A percentile compares a stretch with the other conserved stretches of the same genome.
Conservation (phyloP, 768 basidiomycete species). For the Tylopilus intermedius region DNA sequence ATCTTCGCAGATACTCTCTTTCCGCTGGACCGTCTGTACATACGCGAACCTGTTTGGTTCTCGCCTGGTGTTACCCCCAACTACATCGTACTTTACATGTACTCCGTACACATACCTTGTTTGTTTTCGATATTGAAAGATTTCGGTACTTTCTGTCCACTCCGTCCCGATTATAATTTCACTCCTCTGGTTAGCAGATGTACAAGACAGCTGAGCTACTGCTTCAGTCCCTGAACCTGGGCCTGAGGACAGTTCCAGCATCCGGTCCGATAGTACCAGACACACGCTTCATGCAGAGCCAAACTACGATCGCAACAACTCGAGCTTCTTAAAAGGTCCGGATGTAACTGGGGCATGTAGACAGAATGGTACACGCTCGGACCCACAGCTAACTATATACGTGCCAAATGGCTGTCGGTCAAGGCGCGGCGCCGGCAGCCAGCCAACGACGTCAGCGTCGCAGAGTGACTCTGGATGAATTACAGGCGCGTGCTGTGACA, state of each 20-base stretch:
- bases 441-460: too few relatives aligned
- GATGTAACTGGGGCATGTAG: background rate
- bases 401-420: too few relatives aligned
- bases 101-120: conserved; percentile 14
- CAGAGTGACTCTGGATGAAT: too few relatives aligned
- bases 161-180: background rate
- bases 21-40: conserved; percentile 11
- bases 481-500: too few relatives aligned
- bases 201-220: too few relatives aligned
- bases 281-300: background rate
- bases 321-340: background rate
- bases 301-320: background rate
- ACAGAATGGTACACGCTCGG: background rate
- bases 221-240: too few relatives aligned
- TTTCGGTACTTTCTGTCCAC: background rate
- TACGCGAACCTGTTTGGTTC: conserved; percentile 11
- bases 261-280: background rate
- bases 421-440: too few relatives aligned
- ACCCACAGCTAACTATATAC: background rate
- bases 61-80: conserved; percentile 19
- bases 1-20: background rate
- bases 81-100: conserved; percentile 17
- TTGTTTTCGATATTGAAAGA: background rate
- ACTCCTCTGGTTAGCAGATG: too few relatives aligned
- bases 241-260: background rate